Evolutionary conservation across 768 basidiomycete genomes (phyloP).

Genomic region (Naganishia onofrii): DNA sequence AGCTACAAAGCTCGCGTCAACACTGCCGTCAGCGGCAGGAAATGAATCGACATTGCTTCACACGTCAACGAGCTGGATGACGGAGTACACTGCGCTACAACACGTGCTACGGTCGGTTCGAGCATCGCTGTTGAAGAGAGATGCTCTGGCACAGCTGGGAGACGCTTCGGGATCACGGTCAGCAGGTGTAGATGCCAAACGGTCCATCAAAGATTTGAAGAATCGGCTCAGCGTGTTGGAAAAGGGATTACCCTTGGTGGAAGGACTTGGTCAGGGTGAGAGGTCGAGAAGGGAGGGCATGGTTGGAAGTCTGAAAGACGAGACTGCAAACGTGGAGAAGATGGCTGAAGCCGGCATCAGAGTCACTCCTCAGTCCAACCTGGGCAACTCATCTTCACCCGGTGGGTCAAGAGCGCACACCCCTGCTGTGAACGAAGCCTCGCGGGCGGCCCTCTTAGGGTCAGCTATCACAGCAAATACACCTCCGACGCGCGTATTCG

Average conservation of each 20-base stretch:
- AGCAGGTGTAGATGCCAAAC: slow-evolving; percentile 76
- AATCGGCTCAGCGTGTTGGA: slow-evolving; percentile 69
- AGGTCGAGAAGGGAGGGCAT: slow-evolving; percentile 82
- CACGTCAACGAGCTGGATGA: slow-evolving; percentile 78
- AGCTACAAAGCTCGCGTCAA: slow-evolving; percentile 32
- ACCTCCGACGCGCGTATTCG: slow-evolving; percentile 67
- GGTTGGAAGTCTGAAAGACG: slow-evolving; percentile 81
- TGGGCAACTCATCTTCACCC: slow-evolving; percentile 29
- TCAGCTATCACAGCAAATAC: slow-evolving; percentile 38
- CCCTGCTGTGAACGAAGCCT: slow-evolving; percentile 59
- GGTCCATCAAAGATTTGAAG: slow-evolving; percentile 43
- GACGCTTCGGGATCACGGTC: slow-evolving; percentile 73
- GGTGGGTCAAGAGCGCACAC: slow-evolving; percentile 23
- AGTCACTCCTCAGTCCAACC: slow-evolving; percentile 43
- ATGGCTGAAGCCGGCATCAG: slow-evolving; percentile 75
- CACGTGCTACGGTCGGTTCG: slow-evolving; percentile 74
- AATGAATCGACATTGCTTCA: slow-evolving; percentile 51
- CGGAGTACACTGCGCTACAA: slow-evolving; percentile 79
- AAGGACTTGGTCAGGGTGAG: slow-evolving; percentile 87
- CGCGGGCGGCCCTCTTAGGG: slow-evolving; percentile 67
- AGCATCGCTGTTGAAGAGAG: slow-evolving; percentile 79
- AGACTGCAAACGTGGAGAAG: slow-evolving; percentile 80
- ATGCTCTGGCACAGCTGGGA: slow-evolving; percentile 71
- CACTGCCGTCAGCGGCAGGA: slow-evolving; percentile 8
- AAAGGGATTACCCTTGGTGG: slow-evolving; percentile 66